A percentile compares a stretch with the other conserved stretches of the same genome.
phyloP scores from a whole-genome alignment of 108 stramenopile genomes.

The Nitzschia inconspicua region DNA sequence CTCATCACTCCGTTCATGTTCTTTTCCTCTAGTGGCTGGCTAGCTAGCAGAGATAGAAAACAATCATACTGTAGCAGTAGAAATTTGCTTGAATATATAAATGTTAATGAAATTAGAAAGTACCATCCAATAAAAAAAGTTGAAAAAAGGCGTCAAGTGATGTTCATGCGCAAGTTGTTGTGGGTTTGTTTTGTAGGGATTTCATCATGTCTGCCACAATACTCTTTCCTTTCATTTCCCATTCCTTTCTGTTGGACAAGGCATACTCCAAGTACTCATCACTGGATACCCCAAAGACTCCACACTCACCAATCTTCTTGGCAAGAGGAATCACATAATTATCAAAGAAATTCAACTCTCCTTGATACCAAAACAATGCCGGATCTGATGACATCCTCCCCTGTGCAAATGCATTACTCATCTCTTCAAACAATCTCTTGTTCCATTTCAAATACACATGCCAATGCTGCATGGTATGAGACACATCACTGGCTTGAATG shows the following conservation, averaged over 20 bases:
- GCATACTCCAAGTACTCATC: conserved; percentile 20
- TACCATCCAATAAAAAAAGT: too few relatives aligned
- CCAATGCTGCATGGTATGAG: conserved; percentile 23
- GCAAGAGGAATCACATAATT: conserved; percentile 48
- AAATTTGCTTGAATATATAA: too few relatives aligned
- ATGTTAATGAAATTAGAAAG: too few relatives aligned
- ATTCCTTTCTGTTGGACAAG: conserved; percentile 24
- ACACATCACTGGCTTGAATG: conserved; percentile 15
- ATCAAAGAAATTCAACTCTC: conserved; percentile 46
- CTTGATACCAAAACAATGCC: conserved; percentile 42
- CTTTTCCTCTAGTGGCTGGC: too few relatives aligned
- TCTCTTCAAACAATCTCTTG: conserved; percentile 33
- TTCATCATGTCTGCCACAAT: too few relatives aligned
- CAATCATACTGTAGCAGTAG: too few relatives aligned
- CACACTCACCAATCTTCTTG: conserved; percentile 36
- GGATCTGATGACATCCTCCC: conserved; percentile 24
- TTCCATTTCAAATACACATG: conserved; percentile 25
- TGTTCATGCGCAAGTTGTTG: too few relatives aligned
- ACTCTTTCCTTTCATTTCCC: conserved; percentile 19
- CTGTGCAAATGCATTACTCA: conserved; percentile 22
- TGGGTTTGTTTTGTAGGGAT: too few relatives aligned
- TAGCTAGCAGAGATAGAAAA: too few relatives aligned
- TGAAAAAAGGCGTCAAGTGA: too few relatives aligned
- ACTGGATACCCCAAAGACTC: conserved; percentile 26
- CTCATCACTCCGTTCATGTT: too few relatives aligned